Conservation (phyloP, 1,284 basidiomycete genomes). For the Marasmius fiardii region DNA sequence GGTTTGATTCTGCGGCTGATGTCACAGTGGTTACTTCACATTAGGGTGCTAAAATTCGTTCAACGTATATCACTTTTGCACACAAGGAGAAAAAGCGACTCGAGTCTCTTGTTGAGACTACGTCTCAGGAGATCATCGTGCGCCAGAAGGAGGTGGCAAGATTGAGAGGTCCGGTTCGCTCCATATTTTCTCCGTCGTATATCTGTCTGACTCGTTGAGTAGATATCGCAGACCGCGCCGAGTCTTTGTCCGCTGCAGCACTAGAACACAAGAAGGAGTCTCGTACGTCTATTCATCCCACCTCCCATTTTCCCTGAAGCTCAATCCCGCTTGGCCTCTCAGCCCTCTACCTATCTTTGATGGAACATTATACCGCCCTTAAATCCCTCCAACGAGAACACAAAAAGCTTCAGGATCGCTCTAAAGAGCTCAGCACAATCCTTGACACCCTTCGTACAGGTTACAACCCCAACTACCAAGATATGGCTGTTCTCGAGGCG, state of each 20-base stretch:
- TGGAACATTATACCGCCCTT: constrained; percentile 73
- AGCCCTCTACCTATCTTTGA: constrained; percentile 77
- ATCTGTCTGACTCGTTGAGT: constrained; percentile 8
- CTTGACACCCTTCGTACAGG: constrained; percentile 77
- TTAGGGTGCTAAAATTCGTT: constrained; percentile 88
- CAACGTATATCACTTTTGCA: constrained; percentile 84
- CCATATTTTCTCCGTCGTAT: background rate
- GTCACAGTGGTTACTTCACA: constrained; percentile 1
- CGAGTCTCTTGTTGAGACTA: constrained; percentile 52
- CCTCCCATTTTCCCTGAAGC: background rate
- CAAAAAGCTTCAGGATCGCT: constrained; percentile 68
- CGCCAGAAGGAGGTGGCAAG: constrained; percentile 69
- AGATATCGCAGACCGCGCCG: constrained; percentile 70
- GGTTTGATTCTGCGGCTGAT: background rate
- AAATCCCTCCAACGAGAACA: constrained; percentile 74
- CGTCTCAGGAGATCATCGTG: constrained; percentile 56
- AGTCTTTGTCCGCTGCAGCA: constrained; percentile 69
- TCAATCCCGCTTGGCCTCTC: constrained; percentile 3
- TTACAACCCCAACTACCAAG: constrained; percentile 98
- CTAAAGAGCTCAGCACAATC: constrained; percentile 81
- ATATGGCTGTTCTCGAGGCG: constrained; percentile 97
- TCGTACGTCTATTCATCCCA: constrained; percentile 48
- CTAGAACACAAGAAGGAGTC: constrained; percentile 83
- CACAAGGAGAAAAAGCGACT: constrained; percentile 84
- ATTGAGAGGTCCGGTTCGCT: constrained; percentile 42